phyloP scores from a whole-genome alignment of 768 basidiomycete genomes.

The Termitomyces sp. region DNA sequence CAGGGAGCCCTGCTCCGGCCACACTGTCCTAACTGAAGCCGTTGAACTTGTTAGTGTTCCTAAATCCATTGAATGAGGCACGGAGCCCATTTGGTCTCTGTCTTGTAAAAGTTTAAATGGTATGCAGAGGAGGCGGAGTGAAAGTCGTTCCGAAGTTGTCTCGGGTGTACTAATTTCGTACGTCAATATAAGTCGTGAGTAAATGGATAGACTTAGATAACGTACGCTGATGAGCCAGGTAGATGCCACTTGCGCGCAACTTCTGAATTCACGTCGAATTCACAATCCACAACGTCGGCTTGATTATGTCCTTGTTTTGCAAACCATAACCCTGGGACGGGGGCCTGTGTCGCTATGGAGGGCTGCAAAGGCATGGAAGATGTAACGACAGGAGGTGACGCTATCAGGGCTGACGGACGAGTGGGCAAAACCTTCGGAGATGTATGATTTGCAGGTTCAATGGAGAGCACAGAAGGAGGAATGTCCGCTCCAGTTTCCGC shows the following conservation, averaged over 20 bases:
- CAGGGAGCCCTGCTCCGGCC: conserved; percentile 41
- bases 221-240: conserved; percentile 12
- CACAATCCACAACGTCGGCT: conserved; percentile 27
- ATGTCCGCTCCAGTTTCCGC: background rate
- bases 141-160: conserved; percentile 14
- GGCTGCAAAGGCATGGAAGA: background rate
- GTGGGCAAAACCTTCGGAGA: background rate
- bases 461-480: background rate
- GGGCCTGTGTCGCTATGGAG: conserved; percentile 11
- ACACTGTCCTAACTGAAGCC: conserved; percentile 22
- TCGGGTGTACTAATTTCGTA: background rate
- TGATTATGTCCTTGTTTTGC: conserved; percentile 23
- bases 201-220: background rate
- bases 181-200: background rate
- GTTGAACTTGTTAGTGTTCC: conserved; percentile 20
- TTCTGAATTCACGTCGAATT: conserved; percentile 30
- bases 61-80: conserved; percentile 12
- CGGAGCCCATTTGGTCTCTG: conserved; percentile 9
- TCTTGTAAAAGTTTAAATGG: conserved; percentile 17
- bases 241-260: conserved; percentile 29
- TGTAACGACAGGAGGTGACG: background rate
- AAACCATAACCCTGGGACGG: conserved; percentile 38
- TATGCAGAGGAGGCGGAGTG: conserved; percentile 29
- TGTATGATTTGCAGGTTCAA: background rate
- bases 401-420: background rate